These are phyloP conservation scores for Leccinum fuscescens DNA, from an alignment of 1,284 basidiomycete genomes.

Conservation along the genomic window DNA sequence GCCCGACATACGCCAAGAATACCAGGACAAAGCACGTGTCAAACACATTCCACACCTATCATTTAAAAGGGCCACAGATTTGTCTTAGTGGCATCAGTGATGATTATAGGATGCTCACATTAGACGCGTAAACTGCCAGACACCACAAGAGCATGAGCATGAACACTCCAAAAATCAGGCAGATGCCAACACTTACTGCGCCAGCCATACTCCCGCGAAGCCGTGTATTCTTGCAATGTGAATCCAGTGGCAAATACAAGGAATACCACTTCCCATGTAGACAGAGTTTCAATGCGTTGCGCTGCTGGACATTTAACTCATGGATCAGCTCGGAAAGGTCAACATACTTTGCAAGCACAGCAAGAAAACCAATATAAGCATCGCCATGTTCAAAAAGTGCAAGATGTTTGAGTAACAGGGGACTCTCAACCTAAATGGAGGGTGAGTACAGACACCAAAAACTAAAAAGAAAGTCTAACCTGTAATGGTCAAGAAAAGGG, in stretches of 20 bases:
- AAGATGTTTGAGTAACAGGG: slow-evolving; percentile 78
- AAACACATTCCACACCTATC: slow-evolving; percentile 84
- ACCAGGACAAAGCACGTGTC: slow-evolving; percentile 77
- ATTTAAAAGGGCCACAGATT: slow-evolving; percentile 4
- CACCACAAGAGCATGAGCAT: slow-evolving; percentile 10
- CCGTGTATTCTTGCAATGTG: slow-evolving; percentile 77
- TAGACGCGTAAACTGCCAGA: slow-evolving; percentile 75
- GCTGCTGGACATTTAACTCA: slow-evolving; percentile 40
- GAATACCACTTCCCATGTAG: slow-evolving; percentile 68
- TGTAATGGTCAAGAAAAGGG: slow-evolving; percentile 82
- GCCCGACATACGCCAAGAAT: slow-evolving; percentile 65
- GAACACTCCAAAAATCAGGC: background rate
- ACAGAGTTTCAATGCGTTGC: slow-evolving; percentile 50
- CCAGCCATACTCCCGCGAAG: slow-evolving; percentile 83
- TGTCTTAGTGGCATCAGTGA: background rate
- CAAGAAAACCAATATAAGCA: slow-evolving; percentile 70
- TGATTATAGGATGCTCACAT: slow-evolving; percentile 44
- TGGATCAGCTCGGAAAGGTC: background rate
- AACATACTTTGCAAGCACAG: slow-evolving; percentile 67
- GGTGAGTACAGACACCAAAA: slow-evolving; percentile 6
- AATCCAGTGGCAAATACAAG: slow-evolving; percentile 77
- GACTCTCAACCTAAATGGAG: slow-evolving; percentile 61
- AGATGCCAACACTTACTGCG: slow-evolving; percentile 54
- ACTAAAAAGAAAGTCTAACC: slow-evolving; percentile 37
- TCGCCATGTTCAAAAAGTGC: slow-evolving; percentile 74